Evolutionary conservation across 257 asterid species (phyloP), one percentile per base, ranked within the genome.

Genomic region (Schizonepeta tenuifolia): DNA sequence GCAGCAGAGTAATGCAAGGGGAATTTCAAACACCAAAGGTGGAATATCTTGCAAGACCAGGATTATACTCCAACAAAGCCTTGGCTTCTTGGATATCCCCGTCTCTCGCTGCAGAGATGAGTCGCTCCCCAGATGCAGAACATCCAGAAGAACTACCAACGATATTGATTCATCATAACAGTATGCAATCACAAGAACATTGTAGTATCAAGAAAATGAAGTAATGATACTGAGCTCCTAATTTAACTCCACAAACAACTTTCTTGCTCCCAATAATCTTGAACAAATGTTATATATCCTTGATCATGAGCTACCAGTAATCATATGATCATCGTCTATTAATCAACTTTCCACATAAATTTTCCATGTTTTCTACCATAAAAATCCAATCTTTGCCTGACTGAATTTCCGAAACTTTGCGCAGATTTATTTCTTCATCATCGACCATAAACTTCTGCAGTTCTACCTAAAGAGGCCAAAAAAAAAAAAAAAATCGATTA

Each of bases 51-150:
- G 88, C 96, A 0, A 89, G 86, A 2, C 97, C 93, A 28, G 97
- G 97, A 75, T 91, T 89, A 67, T 87, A 91, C 12, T 91, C 96
- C 83, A 91, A 82, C 58, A 91, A 88, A 63, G 95, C 96, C 91
- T 89, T 91, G 6, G 97, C 97, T 84, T 91, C 96, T 76, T 84
- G 96, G 61, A 91, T 74, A 86, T 91, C 97, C 17, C 97, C 97
- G 69, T 91, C 97, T 77, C 97, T 91, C 58, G 97, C 97, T 38
- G 97, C 97, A 15, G 96, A 87, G 73, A 91, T 95, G 5, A 91
- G 69, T 28, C 96, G 83, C 85, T 87, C 96, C 41, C 97, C 97
- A 2, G 97, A 87, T n/a, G 97, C 97, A 67, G 97, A 91, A 71
- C 96, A 91, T 41, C 97, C 97, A 67, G 89, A 91, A 36, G 97